Evolutionary conservation across 768 basidiomycete species (phyloP).

Genomic region (Serendipita indica): DNA sequence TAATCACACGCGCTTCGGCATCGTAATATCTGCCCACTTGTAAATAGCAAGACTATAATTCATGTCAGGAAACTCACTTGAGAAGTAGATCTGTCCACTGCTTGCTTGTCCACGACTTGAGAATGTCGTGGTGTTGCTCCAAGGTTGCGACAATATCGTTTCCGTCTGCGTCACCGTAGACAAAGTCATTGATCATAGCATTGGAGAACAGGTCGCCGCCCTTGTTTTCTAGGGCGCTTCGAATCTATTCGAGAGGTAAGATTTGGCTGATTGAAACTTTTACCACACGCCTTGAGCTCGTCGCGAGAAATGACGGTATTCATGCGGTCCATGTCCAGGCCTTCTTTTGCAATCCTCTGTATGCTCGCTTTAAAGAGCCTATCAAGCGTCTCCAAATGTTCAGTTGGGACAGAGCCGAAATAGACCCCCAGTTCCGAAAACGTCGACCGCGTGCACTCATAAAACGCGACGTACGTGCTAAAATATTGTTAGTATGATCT

Average conservation of each 20-base stretch:
- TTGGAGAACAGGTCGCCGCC: constrained; percentile 69
- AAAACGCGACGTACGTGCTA: constrained; percentile 77
- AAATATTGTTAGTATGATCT: constrained; percentile 10
- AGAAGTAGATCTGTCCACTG: constrained; percentile 68
- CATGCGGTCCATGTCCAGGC: constrained; percentile 87
- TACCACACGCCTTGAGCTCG: constrained; percentile 62
- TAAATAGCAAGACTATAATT: constrained; percentile 12
- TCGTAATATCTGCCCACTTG: constrained; percentile 52
- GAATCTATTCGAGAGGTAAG: constrained; percentile 36
- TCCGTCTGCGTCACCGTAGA: constrained; percentile 76
- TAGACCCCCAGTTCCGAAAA: constrained; percentile 60
- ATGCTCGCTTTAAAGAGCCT: constrained; percentile 54
- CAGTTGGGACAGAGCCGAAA: constrained; percentile 69
- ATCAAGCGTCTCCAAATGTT: constrained; percentile 59
- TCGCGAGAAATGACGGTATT: constrained; percentile 71
- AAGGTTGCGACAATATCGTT: constrained; percentile 57
- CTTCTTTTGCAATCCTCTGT: constrained; percentile 49
- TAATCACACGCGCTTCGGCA: constrained; percentile 52
- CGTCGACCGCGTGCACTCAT: constrained; percentile 59
- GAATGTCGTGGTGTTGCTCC: constrained; percentile 49
- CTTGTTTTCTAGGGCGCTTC: constrained; percentile 67
- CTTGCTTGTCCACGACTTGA: constrained; percentile 55
- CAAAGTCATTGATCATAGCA: constrained; percentile 63
- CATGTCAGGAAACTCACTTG: constrained; percentile 34
- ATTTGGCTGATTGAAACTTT: neutral